These are phyloP conservation scores for Panellus pusillus DNA, from an alignment of 768 basidiomycete species.

Conservation along the genomic window DNA sequence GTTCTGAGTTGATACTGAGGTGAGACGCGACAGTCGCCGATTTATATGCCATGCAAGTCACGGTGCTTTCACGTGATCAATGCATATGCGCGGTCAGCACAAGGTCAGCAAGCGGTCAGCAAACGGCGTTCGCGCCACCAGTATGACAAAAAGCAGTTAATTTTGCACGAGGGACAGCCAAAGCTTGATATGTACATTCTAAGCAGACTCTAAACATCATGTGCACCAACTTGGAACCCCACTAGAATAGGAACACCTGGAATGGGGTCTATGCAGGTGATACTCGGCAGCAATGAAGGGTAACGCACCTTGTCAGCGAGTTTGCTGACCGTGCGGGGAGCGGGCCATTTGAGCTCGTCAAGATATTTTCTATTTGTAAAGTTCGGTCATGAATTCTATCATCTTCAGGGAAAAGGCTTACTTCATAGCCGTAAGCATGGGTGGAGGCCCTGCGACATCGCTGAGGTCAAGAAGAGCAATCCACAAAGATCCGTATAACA, in stretches of 20 bases:
- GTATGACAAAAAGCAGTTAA: too few species aligned
- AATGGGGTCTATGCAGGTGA: constrained; percentile 1
- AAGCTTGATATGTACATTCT: too few species aligned
- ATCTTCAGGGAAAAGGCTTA: constrained; percentile 25
- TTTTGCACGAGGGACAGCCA: too few species aligned
- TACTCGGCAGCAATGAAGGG: not conserved
- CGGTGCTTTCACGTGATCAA: too few species aligned
- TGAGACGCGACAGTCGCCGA: not conserved
- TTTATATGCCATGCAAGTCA: too few species aligned
- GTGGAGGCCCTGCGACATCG: constrained; percentile 54
- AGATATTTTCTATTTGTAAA: constrained; percentile 71
- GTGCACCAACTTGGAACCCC: too few species aligned
- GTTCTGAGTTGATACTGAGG: not conserved
- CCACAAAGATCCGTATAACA: not conserved
- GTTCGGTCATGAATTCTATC: constrained; percentile 4
- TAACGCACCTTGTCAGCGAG: constrained; percentile 74
- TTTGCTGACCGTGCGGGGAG: constrained; percentile 90
- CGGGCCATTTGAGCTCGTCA: constrained; percentile 82
- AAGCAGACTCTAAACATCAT: too few species aligned
- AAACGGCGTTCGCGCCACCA: too few species aligned
- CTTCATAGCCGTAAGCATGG: constrained; percentile 58
- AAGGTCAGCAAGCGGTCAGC: too few species aligned
- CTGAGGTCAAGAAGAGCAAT: not conserved
- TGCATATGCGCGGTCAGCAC: too few species aligned
- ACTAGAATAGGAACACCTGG: constrained; percentile 19